phyloP scores from a whole-genome alignment of 192 early-diverging fungal genomes.

The Mortierella hygrophila region DNA sequence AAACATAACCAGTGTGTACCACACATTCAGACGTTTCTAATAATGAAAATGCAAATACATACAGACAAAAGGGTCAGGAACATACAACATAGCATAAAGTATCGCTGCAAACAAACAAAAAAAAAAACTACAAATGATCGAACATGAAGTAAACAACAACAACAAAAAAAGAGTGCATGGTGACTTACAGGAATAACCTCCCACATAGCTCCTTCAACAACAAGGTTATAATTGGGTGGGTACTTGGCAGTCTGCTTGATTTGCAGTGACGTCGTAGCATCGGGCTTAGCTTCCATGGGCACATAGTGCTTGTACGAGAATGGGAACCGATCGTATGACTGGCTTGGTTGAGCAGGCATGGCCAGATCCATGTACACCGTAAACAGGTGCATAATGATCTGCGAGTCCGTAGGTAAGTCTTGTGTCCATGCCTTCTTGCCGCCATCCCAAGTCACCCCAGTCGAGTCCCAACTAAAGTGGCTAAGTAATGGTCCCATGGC shows the following conservation, averaged over 20 bases:
- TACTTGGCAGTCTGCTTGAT: conserved; percentile 67
- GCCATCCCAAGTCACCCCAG: conserved; percentile 38
- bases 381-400: conserved; percentile 74
- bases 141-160: background rate
- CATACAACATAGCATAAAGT: too few species aligned
- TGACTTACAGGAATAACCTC: conserved; percentile 65
- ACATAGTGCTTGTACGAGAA: conserved; percentile 70
- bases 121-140: background rate
- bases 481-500: conserved; percentile 48
- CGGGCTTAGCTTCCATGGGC: conserved; percentile 62
- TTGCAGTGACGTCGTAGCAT: conserved; percentile 61
- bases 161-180: conserved; percentile 12
- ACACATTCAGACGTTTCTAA: conserved; percentile 56
- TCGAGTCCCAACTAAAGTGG: conserved; percentile 50
- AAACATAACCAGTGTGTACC: conserved; percentile 63
- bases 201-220: conserved; percentile 66
- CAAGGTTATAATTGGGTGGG: conserved; percentile 66
- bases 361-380: conserved; percentile 70
- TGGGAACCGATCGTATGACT: conserved; percentile 59
- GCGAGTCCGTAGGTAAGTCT: conserved; percentile 64
- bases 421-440: conserved; percentile 33
- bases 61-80: background rate
- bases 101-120: background rate
- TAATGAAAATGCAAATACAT: background rate
- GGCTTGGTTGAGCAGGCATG: conserved; percentile 59